Base-by-base conservation (phyloP, 2,329 filamentous ascomycete species). In the Fragosphaeria purpurea region DNA sequence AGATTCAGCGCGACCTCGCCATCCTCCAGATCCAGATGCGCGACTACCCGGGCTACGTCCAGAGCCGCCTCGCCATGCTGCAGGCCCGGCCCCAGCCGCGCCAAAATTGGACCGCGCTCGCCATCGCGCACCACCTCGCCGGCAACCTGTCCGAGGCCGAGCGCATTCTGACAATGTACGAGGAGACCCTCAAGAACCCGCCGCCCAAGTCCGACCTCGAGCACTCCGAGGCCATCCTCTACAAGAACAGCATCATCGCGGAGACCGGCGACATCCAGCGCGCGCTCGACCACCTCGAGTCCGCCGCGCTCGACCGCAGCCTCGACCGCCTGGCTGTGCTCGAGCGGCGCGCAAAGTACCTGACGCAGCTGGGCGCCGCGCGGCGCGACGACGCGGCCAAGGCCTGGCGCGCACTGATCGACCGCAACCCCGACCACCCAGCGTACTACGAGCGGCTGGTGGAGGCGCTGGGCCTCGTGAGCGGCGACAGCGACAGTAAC, bases 101-200 rank as follows among this genome's bases (percentile, higher is more conserved):
- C 58, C 88, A 94, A 70, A 96, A 91, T 69, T 98, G 94, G 94
- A 97, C 93, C 5, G 93, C 88, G n/a, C 72, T 98, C 54, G 93
- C 93, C 41, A 86, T 97, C 51, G 93, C 91, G 38, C 82, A 95
- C 64, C 93, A 98, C 62, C 75, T 98, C 48, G 79, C 83, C n/a
- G 93, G 91, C 1, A 86, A 95, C 63, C 74, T 93, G 54, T 70
- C 76, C 43, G 86, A 93, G 61, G 94, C 93, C 34, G 93, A 98
- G 70, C 88, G 89, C 61, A 86, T 95, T 41, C 71, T 98, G 59
- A 88, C 82, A 44, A 94, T 86, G 12, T 98, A 91, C 66, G 93
- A 98, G 68, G 88, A 93, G 55, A 97, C 91, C 0, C 67, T 98
- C 56, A 96, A 95, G 70, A 77, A 78, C 10, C 79, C 83, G 8